Percentiles rank a stretch among this genome's conserved stretches.
These are phyloP conservation scores for Hypomyces rosellus DNA, from an alignment of 2,329 filamentous ascomycete genomes.

Conservation along the genomic window DNA sequence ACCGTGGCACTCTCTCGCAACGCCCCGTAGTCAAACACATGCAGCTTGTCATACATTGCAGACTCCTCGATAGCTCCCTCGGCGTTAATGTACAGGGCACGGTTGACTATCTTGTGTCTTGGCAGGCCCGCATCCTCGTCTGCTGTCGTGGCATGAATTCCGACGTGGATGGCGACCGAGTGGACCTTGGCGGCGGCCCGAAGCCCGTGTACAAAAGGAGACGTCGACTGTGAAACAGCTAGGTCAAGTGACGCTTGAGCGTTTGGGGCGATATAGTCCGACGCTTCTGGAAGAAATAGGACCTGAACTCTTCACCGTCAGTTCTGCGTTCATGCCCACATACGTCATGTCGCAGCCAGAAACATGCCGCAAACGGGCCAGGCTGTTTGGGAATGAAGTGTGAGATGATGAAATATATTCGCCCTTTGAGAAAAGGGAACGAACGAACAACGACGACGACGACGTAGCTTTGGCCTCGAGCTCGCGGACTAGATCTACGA, in stretches of 20 bases:
- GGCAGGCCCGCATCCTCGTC: constrained; percentile 6
- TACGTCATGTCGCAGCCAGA: constrained; percentile 17
- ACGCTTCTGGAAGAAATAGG: constrained; percentile 87
- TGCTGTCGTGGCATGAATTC: constrained; percentile 65
- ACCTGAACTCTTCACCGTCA: constrained; percentile 39
- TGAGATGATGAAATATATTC: too few species aligned
- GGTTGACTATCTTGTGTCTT: constrained; percentile 39
- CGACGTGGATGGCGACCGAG: constrained; percentile 71
- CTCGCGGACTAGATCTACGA: too few species aligned
- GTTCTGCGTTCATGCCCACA: constrained; percentile 5
- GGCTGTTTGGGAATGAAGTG: too few species aligned
- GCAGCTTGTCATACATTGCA: constrained; percentile 73
- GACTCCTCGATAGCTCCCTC: constrained; percentile 36
- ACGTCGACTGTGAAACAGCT: constrained; percentile 57
- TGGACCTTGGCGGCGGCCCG: constrained; percentile 59
- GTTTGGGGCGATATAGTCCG: constrained; percentile 75
- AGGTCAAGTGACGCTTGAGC: constrained; percentile 64
- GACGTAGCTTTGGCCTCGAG: too few species aligned
- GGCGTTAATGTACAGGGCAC: constrained; percentile 45
- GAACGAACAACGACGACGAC: too few species aligned
- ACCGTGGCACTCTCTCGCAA: constrained; percentile 53
- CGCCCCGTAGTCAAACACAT: constrained; percentile 70
- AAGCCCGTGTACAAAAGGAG: constrained; percentile 71
- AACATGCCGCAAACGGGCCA: not conserved
- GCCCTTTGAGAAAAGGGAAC: too few species aligned